phyloP scores from a whole-genome alignment of 305 asterid species.

The Solanum chacoense region DNA sequence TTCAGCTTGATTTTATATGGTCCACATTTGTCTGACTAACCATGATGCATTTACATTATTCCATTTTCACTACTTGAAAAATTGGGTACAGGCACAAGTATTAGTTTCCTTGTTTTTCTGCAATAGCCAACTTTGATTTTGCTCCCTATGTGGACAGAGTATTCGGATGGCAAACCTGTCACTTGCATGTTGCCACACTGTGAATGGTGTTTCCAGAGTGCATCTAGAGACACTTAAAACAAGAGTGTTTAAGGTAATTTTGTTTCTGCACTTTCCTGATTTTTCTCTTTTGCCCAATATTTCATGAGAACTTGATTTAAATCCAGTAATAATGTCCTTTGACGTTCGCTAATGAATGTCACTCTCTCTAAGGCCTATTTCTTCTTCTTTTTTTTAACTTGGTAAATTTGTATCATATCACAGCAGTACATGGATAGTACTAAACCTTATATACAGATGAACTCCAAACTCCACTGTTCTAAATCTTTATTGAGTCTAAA shows the following conservation, averaged over 20 bases:
- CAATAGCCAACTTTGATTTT: neutral
- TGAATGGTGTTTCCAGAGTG: slow-evolving; percentile 41
- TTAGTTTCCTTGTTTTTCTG: neutral
- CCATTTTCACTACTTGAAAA: neutral
- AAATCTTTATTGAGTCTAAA: neutral
- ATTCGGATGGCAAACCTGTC: slow-evolving; percentile 46
- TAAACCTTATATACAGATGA: neutral
- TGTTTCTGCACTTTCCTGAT: neutral
- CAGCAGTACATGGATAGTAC: neutral
- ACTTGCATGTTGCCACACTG: slow-evolving; percentile 37
- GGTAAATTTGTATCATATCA: neutral
- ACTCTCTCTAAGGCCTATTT: neutral
- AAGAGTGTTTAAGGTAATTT: slow-evolving; percentile 28
- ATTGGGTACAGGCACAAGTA: neutral
- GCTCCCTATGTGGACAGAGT: slow-evolving; percentile 17
- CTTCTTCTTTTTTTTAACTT: rapidly evolving
- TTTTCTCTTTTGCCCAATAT: neutral
- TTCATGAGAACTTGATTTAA: neutral
- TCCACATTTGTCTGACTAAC: neutral
- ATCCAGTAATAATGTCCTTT: neutral
- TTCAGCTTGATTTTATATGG: neutral
- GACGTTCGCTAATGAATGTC: neutral
- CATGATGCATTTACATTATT: neutral
- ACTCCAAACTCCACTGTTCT: neutral
- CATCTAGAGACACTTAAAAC: slow-evolving; percentile 31